Base-by-base conservation (phyloP, 176 grass and related monocot genomes). In the Metroxylon sagu region DNA sequence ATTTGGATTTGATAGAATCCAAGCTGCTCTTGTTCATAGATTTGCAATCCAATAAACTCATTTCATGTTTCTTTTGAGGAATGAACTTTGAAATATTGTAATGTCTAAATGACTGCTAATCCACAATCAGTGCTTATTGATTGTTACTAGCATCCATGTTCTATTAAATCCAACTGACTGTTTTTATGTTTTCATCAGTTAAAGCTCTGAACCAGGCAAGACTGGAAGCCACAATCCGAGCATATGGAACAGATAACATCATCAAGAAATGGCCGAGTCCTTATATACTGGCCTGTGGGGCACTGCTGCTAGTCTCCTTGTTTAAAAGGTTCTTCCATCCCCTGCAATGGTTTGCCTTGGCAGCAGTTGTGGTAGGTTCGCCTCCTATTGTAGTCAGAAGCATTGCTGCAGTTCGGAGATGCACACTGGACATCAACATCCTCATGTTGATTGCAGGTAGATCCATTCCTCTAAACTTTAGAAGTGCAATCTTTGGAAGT, bases 371-470 rank as follows among this genome's bases (percentile, higher is more conserved):
- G 0, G 68, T 64, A 0, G 94, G 88, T 10, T 16, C 85, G 27
- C 77, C 68, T 6, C 85, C 79, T 0, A 89, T 99, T 62, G 0
- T 83, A 5, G 39, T 58, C 26, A 61, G 79, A 65, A 89, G 85
- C 66, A 15, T 84, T 6, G 79, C 76, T 0, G 94, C 94, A 6
- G 70, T 77, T 15, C 76, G 85, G 57, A 83, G 82, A 59, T 60
- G 67, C 70, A 99, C 76, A 14, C 77, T 99, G 3, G 94, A 99
- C 57, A 79, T 89, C 76, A 99, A 99, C 74, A 99, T 93, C 76
- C 82, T 99, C 70, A 74, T 99, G 88, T 29, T 99, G 17, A 93
- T 99, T 53, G 94, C 94, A 86, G 94, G 94, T 98, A 83, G 50
- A 60, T 0, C 65, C 35, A 28, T 43, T 43, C 35, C 10, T 43